Percentiles rank a stretch among this genome's conserved stretches.
phyloP scores from a whole-genome alignment of 306 rosid genomes.

The Pueraria montana region DNA sequence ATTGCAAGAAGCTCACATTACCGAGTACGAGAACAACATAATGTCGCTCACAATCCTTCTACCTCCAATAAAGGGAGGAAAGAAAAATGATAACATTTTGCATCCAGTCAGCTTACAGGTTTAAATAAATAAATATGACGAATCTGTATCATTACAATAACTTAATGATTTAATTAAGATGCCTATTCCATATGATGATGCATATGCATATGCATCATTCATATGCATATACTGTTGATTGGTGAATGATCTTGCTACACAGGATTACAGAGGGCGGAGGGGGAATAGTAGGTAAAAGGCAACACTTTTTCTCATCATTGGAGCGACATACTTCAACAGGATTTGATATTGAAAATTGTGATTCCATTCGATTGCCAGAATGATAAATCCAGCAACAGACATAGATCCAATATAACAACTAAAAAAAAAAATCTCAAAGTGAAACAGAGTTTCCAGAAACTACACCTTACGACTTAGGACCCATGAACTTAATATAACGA shows the following conservation, averaged over 20 bases:
- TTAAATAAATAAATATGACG: conserved; percentile 5
- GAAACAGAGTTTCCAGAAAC: conserved; percentile 6
- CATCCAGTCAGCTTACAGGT: not conserved
- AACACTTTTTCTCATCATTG: not conserved
- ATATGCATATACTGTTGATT: no score
- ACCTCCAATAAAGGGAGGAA: not conserved
- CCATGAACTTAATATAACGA: conserved; percentile 14
- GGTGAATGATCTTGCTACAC: no score
- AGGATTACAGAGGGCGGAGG: not conserved
- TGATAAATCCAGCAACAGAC: not conserved
- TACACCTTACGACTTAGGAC: not conserved
- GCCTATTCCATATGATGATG: not conserved
- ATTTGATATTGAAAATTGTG: not conserved
- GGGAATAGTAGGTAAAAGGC: not conserved
- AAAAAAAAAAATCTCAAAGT: not conserved
- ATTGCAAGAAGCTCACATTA: not conserved
- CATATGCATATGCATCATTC: not conserved
- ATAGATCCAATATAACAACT: not conserved
- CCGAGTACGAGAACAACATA: not conserved
- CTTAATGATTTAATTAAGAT: conserved; percentile 6
- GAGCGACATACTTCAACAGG: not conserved
- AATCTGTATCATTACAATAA: not conserved
- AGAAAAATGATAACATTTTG: not conserved
- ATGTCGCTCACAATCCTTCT: not conserved
- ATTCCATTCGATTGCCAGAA: not conserved